Evolutionary conservation across 176 grass and related monocot species (phyloP).

Genomic region (Tillandsia fasciculata): DNA sequence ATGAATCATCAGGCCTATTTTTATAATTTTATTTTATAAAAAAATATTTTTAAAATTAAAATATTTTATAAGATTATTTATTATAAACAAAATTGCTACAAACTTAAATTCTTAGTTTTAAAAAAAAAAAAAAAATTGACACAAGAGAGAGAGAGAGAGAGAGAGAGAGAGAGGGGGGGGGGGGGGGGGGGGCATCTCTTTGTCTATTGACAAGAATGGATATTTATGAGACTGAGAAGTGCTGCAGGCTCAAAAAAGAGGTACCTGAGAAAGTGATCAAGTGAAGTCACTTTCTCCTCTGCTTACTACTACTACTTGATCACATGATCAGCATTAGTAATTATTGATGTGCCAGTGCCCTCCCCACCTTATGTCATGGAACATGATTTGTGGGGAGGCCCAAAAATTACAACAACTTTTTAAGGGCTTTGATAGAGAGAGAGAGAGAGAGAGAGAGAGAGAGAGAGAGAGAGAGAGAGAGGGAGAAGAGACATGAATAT

Average conservation of each 20-base stretch:
- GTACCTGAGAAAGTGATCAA: not conserved
- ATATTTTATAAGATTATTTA: too few species aligned
- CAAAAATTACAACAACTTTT: not conserved
- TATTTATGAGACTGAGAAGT: not conserved
- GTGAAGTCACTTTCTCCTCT: not conserved
- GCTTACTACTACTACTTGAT: not conserved
- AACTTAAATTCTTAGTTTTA: too few species aligned
- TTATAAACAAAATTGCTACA: too few species aligned
- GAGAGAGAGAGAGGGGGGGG: not conserved
- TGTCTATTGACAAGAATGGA: not conserved
- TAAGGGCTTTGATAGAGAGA: not conserved
- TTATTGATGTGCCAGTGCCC: not conserved
- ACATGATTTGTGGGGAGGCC: not conserved
- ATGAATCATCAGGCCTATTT: too few species aligned
- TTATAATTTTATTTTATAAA: too few species aligned
- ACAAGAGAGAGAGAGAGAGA: too few species aligned
- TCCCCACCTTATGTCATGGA: not conserved
- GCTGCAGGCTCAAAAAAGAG: not conserved
- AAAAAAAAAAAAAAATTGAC: too few species aligned
- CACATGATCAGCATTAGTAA: not conserved
- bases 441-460: not conserved
- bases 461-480: constrained; percentile 10
- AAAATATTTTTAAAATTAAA: too few species aligned
- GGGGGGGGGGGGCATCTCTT: not conserved
- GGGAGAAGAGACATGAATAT: not conserved